phyloP scores from a whole-genome alignment of 2,329 filamentous ascomycete species.

The Ophiostoma piceae region DNA sequence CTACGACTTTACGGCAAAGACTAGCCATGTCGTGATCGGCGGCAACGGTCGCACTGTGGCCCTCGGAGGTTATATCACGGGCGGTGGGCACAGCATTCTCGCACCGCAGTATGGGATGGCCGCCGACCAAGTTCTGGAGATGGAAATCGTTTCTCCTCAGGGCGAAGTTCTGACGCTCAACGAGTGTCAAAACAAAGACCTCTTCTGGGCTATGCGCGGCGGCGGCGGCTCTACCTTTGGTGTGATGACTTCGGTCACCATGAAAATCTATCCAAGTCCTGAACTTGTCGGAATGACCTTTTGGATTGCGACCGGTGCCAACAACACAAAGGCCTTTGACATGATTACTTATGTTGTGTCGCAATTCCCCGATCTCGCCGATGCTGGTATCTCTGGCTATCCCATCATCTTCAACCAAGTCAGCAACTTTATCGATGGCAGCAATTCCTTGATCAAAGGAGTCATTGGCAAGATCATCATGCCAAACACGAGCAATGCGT shows the following conservation, averaged over 20 bases:
- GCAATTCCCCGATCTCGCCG: neutral
- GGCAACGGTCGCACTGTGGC: conserved; percentile 2
- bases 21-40: neutral
- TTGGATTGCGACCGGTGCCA: neutral
- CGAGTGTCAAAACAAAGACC: neutral
- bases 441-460: neutral
- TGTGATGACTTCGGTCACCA: neutral
- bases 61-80: neutral
- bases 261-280: neutral
- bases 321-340: neutral
- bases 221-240: neutral
- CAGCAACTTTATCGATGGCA: neutral
- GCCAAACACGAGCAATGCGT: neutral
- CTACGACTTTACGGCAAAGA: neutral
- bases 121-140: neutral
- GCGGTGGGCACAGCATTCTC: neutral
- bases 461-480: neutral
- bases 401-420: neutral
- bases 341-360: neutral
- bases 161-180: neutral
- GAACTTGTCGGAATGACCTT: neutral
- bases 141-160: neutral
- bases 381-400: neutral
- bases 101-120: neutral
- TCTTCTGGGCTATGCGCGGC: neutral